These are phyloP conservation scores for Nannizziopsis arthrosporioides DNA, from an alignment of 2,329 filamentous ascomycete genomes.

Conservation along the genomic window DNA sequence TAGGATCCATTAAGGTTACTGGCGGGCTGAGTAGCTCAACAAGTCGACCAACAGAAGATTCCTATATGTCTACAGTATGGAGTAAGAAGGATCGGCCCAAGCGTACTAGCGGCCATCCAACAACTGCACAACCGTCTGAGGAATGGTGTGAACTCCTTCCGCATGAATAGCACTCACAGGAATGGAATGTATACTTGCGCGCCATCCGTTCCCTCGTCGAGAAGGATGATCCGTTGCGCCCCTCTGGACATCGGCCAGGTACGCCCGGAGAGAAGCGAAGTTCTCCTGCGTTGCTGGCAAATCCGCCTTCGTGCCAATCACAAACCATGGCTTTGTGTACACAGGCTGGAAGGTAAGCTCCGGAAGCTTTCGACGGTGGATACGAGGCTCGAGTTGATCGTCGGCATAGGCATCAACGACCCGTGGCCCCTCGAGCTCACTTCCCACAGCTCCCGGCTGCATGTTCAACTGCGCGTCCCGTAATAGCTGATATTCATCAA, in stretches of 20 bases:
- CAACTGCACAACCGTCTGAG: slow-evolving; percentile 32
- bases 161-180: slow-evolving; percentile 84
- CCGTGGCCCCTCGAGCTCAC: slow-evolving; percentile 11
- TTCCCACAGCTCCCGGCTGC: slow-evolving; percentile 16
- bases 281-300: slow-evolving; percentile 66
- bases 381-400: slow-evolving; percentile 1
- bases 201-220: slow-evolving; percentile 55
- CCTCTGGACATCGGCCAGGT: slow-evolving; percentile 55
- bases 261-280: slow-evolving; percentile 56
- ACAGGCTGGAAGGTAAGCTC: slow-evolving; percentile 50
- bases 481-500: slow-evolving; percentile 73
- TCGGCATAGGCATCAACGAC: slow-evolving; percentile 11
- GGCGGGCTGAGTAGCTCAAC: no score
- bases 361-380: slow-evolving; percentile 10
- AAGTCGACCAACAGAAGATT: no score
- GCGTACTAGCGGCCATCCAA: slow-evolving; percentile 22
- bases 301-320: slow-evolving; percentile 88
- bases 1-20: no score
- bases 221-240: slow-evolving; percentile 62
- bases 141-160: slow-evolving; percentile 58
- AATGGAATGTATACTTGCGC: slow-evolving; percentile 48
- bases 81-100: not conserved
- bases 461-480: slow-evolving; percentile 55
- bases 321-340: slow-evolving; percentile 91
- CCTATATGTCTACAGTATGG: no score